phyloP scores from a whole-genome alignment of 805 yeast genomes.

The Ogataea thermomethanolica region DNA sequence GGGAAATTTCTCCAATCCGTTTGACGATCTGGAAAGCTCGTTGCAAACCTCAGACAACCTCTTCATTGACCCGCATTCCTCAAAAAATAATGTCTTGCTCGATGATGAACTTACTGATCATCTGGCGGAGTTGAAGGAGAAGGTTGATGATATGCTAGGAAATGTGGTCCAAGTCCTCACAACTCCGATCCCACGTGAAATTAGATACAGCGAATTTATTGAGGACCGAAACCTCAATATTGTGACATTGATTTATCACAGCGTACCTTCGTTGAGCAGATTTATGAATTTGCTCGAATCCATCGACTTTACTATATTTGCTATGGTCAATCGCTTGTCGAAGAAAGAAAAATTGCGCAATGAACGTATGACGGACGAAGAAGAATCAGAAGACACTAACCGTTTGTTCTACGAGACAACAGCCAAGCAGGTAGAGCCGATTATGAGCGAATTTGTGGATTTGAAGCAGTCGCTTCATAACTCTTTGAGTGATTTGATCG shows the following conservation, averaged over 20 bases:
- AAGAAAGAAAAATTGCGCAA: slow-evolving; percentile 14
- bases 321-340: slow-evolving; percentile 30
- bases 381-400: slow-evolving; percentile 17
- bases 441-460: slow-evolving; percentile 67
- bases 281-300: slow-evolving; percentile 55
- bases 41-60: slow-evolving; percentile 29
- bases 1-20: slow-evolving; percentile 77
- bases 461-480: slow-evolving; percentile 72
- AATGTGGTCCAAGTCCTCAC: slow-evolving; percentile 42
- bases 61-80: slow-evolving; percentile 21
- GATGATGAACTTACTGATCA: slow-evolving; percentile 45
- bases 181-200: slow-evolving; percentile 33
- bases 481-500: slow-evolving; percentile 50
- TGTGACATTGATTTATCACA: slow-evolving; percentile 50
- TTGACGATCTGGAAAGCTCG: slow-evolving; percentile 34
- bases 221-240: slow-evolving; percentile 50
- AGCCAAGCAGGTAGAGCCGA: slow-evolving; percentile 37
- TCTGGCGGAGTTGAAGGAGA: slow-evolving; percentile 36
- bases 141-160: slow-evolving; percentile 37
- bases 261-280: slow-evolving; percentile 45
- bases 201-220: slow-evolving; percentile 21
- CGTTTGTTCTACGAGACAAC: slow-evolving; percentile 34
- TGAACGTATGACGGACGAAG: slow-evolving; percentile 28
- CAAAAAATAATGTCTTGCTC: slow-evolving; percentile 40
- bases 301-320: slow-evolving; percentile 56